These are phyloP conservation scores for Rusavskia elegans DNA, from an alignment of 495 filamentous ascomycete species.

Conservation along the genomic window DNA sequence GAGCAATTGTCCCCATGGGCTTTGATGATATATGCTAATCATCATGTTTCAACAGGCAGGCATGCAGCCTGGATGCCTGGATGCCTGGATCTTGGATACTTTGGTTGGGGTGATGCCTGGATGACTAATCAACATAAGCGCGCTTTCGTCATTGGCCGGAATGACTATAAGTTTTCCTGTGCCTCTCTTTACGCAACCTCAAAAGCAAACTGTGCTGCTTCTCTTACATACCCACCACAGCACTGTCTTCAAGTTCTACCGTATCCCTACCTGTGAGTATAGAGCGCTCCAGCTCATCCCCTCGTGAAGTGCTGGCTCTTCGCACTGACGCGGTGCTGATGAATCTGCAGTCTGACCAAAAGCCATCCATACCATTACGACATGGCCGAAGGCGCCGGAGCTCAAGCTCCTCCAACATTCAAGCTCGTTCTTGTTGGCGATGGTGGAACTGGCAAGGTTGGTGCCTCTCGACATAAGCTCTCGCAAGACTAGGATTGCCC, in stretches of 20 bases:
- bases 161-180: neutral
- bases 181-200: neutral
- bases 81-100: no score
- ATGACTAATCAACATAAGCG: neutral
- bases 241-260: no score
- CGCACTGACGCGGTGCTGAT: neutral
- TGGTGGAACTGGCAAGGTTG: slow-evolving; percentile 98
- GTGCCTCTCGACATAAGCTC: slow-evolving; percentile 15
- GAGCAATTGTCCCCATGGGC: neutral
- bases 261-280: no score
- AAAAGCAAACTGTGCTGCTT: no score
- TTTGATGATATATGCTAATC: neutral
- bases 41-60: no score
- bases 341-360: neutral
- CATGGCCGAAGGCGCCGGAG: neutral
- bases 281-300: neutral
- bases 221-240: no score
- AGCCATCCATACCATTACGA: neutral
- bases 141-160: neutral
- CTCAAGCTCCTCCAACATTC: slow-evolving; percentile 56
- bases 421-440: slow-evolving; percentile 99
- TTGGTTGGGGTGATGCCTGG: neutral
- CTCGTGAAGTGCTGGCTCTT: neutral
- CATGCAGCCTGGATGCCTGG: no score
- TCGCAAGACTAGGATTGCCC: neutral